These are phyloP conservation scores for Pelargonium cotyledonis DNA, from an alignment of 441 rosid genomes.

Conservation along the genomic window DNA sequence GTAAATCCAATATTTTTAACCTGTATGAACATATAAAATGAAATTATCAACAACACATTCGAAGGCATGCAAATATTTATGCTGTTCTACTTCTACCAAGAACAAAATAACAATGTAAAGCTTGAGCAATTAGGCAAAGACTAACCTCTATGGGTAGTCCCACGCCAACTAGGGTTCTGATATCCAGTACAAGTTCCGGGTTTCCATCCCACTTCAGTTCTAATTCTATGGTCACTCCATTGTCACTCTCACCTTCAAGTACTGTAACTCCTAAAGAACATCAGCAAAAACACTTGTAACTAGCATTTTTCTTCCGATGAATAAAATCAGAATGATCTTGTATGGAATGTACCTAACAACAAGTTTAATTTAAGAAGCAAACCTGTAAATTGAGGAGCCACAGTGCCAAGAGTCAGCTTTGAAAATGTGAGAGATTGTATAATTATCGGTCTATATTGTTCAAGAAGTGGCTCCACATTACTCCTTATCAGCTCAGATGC, in stretches of 20 bases:
- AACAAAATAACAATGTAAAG: not conserved
- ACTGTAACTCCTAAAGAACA: slow-evolving; percentile 52
- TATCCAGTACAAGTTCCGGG: slow-evolving; percentile 63
- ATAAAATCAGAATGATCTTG: not conserved
- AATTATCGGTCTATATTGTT: slow-evolving; percentile 71
- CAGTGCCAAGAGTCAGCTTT: slow-evolving; percentile 78
- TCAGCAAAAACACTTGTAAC: not conserved
- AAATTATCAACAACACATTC: slow-evolving; percentile 5
- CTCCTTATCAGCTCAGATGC: slow-evolving; percentile 78
- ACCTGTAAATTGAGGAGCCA: slow-evolving; percentile 98
- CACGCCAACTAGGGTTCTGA: slow-evolving; percentile 68
- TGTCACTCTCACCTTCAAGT: slow-evolving; percentile 39
- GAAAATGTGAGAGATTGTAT: slow-evolving; percentile 79
- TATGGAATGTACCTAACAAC: not conserved
- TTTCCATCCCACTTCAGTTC: slow-evolving; percentile 95
- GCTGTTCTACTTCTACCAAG: not conserved
- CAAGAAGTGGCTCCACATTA: slow-evolving; percentile 74
- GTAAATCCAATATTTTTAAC: slow-evolving; percentile 87
- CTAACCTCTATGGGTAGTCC: slow-evolving; percentile 73
- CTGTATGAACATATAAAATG: slow-evolving; percentile 28
- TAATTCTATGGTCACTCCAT: slow-evolving; percentile 67
- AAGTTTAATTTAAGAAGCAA: slow-evolving; percentile 11
- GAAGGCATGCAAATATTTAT: not conserved
- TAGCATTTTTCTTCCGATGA: not conserved
- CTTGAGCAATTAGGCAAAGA: slow-evolving; percentile 8